Evolutionary conservation across 2,329 filamentous ascomycete genomes (phyloP).

Genomic region (Teratosphaeria epicoccoides): DNA sequence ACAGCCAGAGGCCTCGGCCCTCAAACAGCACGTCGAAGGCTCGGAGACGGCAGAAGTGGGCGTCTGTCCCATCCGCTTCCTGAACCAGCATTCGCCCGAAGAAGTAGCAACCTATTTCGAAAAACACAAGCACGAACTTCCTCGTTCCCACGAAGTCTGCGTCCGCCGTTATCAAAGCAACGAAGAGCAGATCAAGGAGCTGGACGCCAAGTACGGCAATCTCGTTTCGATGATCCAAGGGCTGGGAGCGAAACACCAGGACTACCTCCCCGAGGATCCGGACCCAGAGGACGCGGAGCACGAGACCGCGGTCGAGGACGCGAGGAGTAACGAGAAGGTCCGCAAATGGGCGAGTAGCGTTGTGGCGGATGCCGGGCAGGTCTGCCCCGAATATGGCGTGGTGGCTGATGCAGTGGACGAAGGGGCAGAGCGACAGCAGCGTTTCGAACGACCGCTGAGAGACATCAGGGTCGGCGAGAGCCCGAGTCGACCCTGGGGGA

Average conservation of each 20-base stretch:
- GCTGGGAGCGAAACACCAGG: constrained; percentile 75
- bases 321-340: constrained; percentile 58
- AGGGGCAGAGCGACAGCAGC: constrained; percentile 54
- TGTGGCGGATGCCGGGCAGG: constrained; percentile 43
- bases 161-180: constrained; percentile 82
- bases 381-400: constrained; percentile 21
- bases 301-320: constrained; percentile 19
- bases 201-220: constrained; percentile 90
- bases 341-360: constrained; percentile 78
- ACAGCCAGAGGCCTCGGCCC: neutral
- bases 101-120: constrained; percentile 91
- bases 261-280: constrained; percentile 59
- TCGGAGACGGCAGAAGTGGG: constrained; percentile 27
- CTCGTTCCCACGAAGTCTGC: constrained; percentile 86
- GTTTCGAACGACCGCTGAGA: constrained; percentile 75
- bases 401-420: constrained; percentile 5
- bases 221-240: constrained; percentile 91
- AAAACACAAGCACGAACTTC: constrained; percentile 88
- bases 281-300: constrained; percentile 16
- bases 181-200: constrained; percentile 70
- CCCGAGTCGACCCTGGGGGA: constrained; percentile 87
- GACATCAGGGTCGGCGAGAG: constrained; percentile 91
- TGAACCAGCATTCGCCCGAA: constrained; percentile 85
- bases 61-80: constrained; percentile 84
- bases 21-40: neutral